Base-by-base conservation (phyloP, 495 filamentous ascomycete genomes). In the Pseudevernia furfuracea region DNA sequence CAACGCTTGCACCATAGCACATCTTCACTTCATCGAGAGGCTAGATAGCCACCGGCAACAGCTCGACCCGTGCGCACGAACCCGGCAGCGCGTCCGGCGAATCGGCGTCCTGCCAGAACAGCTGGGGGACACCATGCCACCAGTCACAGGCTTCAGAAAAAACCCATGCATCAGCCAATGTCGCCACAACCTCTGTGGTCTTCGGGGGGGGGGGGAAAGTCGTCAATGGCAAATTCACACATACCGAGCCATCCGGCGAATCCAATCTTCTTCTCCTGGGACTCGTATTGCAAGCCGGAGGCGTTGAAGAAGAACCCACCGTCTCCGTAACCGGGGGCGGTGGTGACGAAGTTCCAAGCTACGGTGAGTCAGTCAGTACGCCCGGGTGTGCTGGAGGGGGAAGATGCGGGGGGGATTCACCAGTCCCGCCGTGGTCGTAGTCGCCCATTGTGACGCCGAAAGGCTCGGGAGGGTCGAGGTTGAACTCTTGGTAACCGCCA, bases 221-320 rank as follows among this genome's bases (percentile, higher is more conserved):
- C 39, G 62, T 39, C 25, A 55, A 14, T 44, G 7, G 7, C 19
- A n/a, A 23, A 1, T 23, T 10, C 7, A 76, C 7, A 76, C 79
- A 69, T 68, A 83, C 80, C 79, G 28, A 82, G 66, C 81, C 81
- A 84, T 23, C 81, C 80, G n/a, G 72, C 77, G 60, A 82, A 84
- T 12, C 74, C 46, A 3, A 49, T 49, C 74, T 41, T 59, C 62
- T 14, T 49, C 74, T 41, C 62, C 62, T 14, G 32, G 11, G 37
- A 66, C 66, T 17, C 46, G 28, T 28, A 49, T 12, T 78, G 66
- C 58, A 84, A 65, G 19, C 71, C 70, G 34, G 68, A 71, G 11
- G 67, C 68, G 36, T 75, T 73, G 60, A 80, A 66, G 53, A 71
- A 76, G 70, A 80, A 82, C 9, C 73, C 79, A 3, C 58, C 60